Evolutionary conservation across 306 rosid species (phyloP), one percentile per base, ranked within the genome.

Genomic region (Fragaria vesca): DNA sequence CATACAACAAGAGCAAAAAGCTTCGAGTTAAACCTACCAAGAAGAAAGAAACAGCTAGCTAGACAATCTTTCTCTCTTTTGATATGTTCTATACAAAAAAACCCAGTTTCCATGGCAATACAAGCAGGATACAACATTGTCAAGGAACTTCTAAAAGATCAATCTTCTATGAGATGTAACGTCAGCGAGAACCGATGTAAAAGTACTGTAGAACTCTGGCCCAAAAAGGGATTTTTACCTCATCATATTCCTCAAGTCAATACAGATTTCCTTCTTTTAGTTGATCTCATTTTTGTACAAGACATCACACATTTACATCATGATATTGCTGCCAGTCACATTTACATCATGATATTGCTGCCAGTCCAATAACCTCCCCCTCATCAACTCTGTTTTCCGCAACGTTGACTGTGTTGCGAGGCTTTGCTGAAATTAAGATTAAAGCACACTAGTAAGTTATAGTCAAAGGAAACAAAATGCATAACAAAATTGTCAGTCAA

Each of bases 281-380:
- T 63, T 38, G 63, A 85, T 79, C 87, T 90, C 87, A 79, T 66
- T 83, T 83, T 90, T 95, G 96, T 91, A 95, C 97, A 91, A 81
- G 68, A 79, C 83, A 80, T 81, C 78, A 43, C 76, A 76, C 73
- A 47, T 66, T 47, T 46, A 24, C 82, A 62, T 94, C 88, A 92
- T 48, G 91, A 79, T 24, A 95, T 84, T 80, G 96, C 76, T 48
- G 98, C 97, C 88, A 96, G 82, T 18, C 76, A 76, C 73, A 47
- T 66, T 47, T 46, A 24, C 82, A 62, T 94, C 88, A 92, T 48
- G 91, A 79, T 24, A 95, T 84, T 80, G 96, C 76, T 48, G 98
- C 97, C 88, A 96, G 82, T 18, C 99, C 99, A 42, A 93, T 34
- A 34, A 6, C 26, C 0, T 89, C 97, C 55, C 92, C 97, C 21